Evolutionary conservation across 2,329 filamentous ascomycete species (phyloP).

Genomic region (Fusarium luffae): DNA sequence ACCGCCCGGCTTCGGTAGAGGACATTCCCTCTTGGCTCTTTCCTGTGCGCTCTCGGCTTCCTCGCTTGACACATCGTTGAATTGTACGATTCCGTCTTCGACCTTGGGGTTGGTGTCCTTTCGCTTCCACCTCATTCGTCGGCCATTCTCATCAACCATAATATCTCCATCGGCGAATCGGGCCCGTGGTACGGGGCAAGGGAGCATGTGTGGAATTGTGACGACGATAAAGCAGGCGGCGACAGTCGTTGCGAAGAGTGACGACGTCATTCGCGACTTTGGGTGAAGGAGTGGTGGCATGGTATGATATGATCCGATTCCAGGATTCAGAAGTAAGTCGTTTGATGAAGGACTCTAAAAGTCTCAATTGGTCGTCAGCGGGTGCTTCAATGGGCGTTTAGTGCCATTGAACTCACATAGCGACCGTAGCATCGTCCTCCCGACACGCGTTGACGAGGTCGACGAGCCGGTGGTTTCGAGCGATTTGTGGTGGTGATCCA

Average conservation of each 20-base stretch:
- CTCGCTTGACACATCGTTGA: slow-evolving; percentile 55
- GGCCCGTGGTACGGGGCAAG: slow-evolving; percentile 84
- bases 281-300: slow-evolving; percentile 95
- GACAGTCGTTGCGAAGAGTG: slow-evolving; percentile 93
- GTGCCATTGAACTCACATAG: slow-evolving; percentile 45
- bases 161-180: slow-evolving; percentile 77
- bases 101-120: slow-evolving; percentile 52
- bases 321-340: slow-evolving; percentile 16
- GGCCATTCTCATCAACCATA: slow-evolving; percentile 58
- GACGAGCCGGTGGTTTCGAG: slow-evolving; percentile 43
- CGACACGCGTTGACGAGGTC: slow-evolving; percentile 34
- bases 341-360: slow-evolving; percentile 38
- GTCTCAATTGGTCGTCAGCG: slow-evolving; percentile 45
- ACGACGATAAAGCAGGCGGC: slow-evolving; percentile 93
- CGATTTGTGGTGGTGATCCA: slow-evolving; percentile 44
- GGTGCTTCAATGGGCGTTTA: neutral
- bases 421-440: slow-evolving; percentile 43
- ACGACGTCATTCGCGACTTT: slow-evolving; percentile 90
- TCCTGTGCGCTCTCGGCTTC: slow-evolving; percentile 50
- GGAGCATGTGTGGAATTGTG: slow-evolving; percentile 86
- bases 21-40: slow-evolving; percentile 78
- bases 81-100: slow-evolving; percentile 61
- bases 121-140: slow-evolving; percentile 58
- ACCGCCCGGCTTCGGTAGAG: slow-evolving; percentile 89
- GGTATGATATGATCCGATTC: slow-evolving; percentile 61